Evolutionary conservation across 129 eudicot genomes (phyloP).

Genomic region (Scalesia atractyloides): DNA sequence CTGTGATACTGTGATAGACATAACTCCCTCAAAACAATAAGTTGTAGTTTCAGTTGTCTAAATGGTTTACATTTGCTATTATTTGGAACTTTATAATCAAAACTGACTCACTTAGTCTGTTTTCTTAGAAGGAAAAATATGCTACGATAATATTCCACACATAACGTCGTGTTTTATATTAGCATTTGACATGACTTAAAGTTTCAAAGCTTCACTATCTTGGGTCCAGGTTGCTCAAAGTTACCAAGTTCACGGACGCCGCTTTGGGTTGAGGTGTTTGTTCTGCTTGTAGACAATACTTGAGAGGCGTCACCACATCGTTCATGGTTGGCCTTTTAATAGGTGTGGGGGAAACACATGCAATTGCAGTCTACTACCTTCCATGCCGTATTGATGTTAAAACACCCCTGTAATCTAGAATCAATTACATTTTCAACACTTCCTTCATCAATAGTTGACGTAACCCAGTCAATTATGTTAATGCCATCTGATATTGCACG

Average conservation of each 20-base stretch:
- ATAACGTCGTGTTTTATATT: too few relatives aligned
- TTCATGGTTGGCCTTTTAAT: constrained; percentile 20
- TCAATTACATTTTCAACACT: constrained; percentile 18
- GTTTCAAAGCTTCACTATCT: background rate
- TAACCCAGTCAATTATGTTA: constrained; percentile 17
- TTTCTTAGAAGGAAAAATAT: too few relatives aligned
- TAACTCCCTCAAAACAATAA: too few relatives aligned
- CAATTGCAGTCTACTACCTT: constrained; percentile 10
- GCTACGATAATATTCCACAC: too few relatives aligned
- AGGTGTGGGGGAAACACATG: constrained; percentile 1
- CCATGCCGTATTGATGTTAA: constrained; percentile 5
- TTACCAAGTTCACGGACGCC: background rate
- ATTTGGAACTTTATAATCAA: too few relatives aligned
- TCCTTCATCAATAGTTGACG: constrained; percentile 18
- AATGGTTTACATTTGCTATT: too few relatives aligned
- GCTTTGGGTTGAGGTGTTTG: too few relatives aligned
- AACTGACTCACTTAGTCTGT: too few relatives aligned
- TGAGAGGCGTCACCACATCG: constrained; percentile 16
- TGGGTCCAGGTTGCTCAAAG: background rate
- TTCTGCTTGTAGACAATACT: background rate
- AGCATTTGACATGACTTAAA: background rate
- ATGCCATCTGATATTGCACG: constrained; percentile 13
- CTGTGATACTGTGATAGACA: too few relatives aligned
- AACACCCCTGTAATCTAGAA: constrained; percentile 6
- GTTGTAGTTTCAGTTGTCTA: too few relatives aligned